phyloP scores from a whole-genome alignment of 441 rosid genomes.

The Erodium moschatum region DNA sequence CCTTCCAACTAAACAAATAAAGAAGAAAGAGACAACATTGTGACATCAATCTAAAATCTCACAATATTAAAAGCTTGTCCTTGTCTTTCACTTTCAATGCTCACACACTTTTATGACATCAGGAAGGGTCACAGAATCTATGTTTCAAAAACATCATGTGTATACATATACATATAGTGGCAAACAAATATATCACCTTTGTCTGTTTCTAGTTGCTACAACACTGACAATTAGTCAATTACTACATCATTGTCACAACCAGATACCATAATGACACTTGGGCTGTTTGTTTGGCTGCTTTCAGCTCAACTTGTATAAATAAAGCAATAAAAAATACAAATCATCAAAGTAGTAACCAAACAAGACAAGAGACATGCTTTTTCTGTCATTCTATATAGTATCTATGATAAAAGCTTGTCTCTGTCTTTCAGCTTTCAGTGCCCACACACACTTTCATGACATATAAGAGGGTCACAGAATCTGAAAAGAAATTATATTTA shows the following conservation, averaged over 20 bases:
- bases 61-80: not conserved
- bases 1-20: not conserved
- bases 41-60: not conserved
- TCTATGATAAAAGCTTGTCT: slow-evolving; percentile 8
- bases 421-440: slow-evolving; percentile 5
- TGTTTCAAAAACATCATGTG: not conserved
- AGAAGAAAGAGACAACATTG: not conserved
- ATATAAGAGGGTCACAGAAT: not conserved
- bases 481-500: not conserved
- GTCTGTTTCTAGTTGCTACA: not conserved
- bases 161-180: not conserved
- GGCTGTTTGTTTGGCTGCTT: not conserved
- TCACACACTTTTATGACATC: not conserved
- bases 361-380: not conserved
- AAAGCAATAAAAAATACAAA: not conserved
- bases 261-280: not conserved
- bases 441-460: not conserved
- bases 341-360: not conserved
- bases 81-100: not conserved
- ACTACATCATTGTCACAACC: slow-evolving; percentile 5
- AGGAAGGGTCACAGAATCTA: not conserved
- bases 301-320: not conserved
- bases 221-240: not conserved
- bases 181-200: not conserved
- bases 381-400: not conserved